Percentiles rank a stretch among this genome's conserved stretches.
Evolutionary conservation across 2,329 filamentous ascomycete species (phyloP).

Genomic region (Tolypocladium tundrense): DNA sequence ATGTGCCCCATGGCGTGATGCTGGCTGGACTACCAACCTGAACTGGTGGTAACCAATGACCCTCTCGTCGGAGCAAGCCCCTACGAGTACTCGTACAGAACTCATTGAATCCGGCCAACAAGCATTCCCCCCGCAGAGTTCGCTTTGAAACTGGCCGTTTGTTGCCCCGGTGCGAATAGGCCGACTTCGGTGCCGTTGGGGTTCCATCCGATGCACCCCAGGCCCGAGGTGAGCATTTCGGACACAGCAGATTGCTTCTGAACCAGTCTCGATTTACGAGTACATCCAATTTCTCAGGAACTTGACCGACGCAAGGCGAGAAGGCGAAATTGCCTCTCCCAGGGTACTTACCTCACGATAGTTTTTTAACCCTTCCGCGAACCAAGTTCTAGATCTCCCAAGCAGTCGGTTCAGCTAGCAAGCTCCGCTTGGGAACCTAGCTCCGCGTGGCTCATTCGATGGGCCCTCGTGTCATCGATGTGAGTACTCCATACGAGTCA

Average conservation of each 20-base stretch:
- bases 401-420: neutral
- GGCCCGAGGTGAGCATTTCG: neutral
- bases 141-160: neutral
- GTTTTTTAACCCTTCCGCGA: neutral
- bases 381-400: neutral
- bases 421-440: neutral
- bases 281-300: neutral
- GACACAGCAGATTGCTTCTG: neutral
- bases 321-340: neutral
- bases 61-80: neutral
- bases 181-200: neutral
- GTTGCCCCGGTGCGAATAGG: neutral
- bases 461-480: neutral
- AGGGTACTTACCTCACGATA: neutral
- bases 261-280: neutral
- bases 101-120: neutral
- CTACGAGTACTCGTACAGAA: neutral
- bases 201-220: neutral
- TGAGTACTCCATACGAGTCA: neutral
- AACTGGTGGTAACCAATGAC: neutral
- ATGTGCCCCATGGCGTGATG: constrained; percentile 13
- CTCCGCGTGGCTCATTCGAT: neutral
- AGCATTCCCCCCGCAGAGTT: neutral
- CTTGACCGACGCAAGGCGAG: neutral
- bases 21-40: neutral